Conservation (phyloP, 163 green algal species). For the Scenedesmus sp. region DNA sequence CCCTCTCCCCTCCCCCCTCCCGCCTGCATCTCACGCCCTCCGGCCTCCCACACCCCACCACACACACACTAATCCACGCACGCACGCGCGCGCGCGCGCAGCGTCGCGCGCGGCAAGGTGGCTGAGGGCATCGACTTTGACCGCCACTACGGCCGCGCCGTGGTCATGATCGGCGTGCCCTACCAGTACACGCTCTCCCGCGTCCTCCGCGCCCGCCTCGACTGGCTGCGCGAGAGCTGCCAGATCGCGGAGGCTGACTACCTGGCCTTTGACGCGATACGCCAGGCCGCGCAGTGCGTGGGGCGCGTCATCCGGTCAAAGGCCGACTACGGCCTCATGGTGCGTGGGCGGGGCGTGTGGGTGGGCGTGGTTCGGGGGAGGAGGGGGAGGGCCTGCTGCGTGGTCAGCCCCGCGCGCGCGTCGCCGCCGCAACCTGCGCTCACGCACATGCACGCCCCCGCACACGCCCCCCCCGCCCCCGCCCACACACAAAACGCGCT, state of each 20-base stretch:
- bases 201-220: conserved; percentile 82
- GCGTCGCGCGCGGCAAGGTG: conserved; percentile 79
- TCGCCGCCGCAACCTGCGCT: too few relatives aligned
- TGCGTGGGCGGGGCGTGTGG: conserved; percentile 58
- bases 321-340: conserved; percentile 85
- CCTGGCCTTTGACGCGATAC: conserved; percentile 97
- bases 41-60: not conserved
- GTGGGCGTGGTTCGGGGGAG: too few relatives aligned
- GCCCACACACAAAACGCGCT: too few relatives aligned
- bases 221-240: conserved; percentile 97
- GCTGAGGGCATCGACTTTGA: conserved; percentile 99
- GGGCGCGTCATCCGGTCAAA: conserved; percentile 98
- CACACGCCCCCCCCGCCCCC: too few relatives aligned
- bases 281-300: conserved; percentile 98
- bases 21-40: too few relatives aligned
- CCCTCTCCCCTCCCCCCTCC: too few relatives aligned
- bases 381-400: not conserved
- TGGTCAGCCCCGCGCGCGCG: too few relatives aligned
- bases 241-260: conserved; percentile 97
- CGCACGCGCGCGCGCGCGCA: too few relatives aligned
- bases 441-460: too few relatives aligned
- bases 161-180: conserved; percentile 99
- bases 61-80: not conserved
- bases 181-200: conserved; percentile 98
- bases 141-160: conserved; percentile 95